phyloP scores from a whole-genome alignment of 768 basidiomycete species.

The Gymnopilus dilepis region DNA sequence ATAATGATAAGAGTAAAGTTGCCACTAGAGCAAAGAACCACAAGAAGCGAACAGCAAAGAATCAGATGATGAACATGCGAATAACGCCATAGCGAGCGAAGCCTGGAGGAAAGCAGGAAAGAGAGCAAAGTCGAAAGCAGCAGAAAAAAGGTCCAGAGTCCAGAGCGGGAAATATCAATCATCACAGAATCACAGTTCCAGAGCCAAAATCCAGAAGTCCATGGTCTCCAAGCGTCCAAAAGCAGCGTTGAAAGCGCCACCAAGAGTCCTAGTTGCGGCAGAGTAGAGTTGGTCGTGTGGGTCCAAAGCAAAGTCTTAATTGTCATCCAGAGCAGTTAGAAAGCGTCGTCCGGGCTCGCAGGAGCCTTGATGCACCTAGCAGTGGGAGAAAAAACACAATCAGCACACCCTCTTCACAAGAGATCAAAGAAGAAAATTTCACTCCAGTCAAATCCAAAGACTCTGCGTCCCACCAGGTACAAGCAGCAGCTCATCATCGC shows the following conservation, averaged over 20 bases:
- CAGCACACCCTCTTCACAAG: background rate
- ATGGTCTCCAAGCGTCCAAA: background rate
- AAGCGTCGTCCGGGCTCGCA: background rate
- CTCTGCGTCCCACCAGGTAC: conserved; percentile 13
- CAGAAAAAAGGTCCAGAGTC: too few species aligned
- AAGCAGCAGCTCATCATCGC: conserved; percentile 33
- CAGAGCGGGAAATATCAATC: background rate
- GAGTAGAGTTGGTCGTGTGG: background rate
- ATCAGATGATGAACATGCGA: too few species aligned
- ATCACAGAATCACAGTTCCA: too few species aligned
- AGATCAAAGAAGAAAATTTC: background rate
- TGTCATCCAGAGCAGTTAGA: background rate
- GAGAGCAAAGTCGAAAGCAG: too few species aligned
- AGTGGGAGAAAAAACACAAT: too few species aligned
- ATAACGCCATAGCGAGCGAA: too few species aligned
- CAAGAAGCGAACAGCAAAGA: too few species aligned
- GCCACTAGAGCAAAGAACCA: too few species aligned
- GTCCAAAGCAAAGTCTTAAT: background rate
- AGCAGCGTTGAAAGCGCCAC: background rate
- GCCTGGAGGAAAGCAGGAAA: too few species aligned
- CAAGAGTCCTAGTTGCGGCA: background rate
- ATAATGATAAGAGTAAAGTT: too few species aligned
- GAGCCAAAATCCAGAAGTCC: background rate
- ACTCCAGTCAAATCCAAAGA: conserved; percentile 12
- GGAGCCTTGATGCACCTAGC: too few species aligned